Conservation (phyloP, 2,329 filamentous ascomycete species). For the Hirsutella minnesotensis region DNA sequence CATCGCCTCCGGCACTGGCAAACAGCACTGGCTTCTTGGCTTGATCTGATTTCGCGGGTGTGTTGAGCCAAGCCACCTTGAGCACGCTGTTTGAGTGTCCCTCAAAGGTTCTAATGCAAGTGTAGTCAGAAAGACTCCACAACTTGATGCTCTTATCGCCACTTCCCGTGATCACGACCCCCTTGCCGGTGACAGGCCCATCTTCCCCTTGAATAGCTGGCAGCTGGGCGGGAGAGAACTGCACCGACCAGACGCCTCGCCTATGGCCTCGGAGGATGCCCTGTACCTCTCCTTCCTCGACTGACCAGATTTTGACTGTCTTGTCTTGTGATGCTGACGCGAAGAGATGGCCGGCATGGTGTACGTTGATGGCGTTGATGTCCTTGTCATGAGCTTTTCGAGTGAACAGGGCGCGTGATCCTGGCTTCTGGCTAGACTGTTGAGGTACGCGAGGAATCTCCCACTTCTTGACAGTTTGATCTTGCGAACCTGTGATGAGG, state of each 20-base stretch:
- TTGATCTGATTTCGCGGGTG: slow-evolving; percentile 35
- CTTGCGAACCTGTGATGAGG: slow-evolving; percentile 84
- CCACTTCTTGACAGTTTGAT: slow-evolving; percentile 92
- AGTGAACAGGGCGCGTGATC: slow-evolving; percentile 64
- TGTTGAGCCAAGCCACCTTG: slow-evolving; percentile 78
- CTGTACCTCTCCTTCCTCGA: slow-evolving; percentile 77
- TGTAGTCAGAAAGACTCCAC: slow-evolving; percentile 88
- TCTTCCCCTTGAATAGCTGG: slow-evolving; percentile 63
- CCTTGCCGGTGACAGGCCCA: slow-evolving; percentile 62
- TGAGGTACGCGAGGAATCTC: slow-evolving; percentile 53
- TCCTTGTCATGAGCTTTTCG: slow-evolving; percentile 97
- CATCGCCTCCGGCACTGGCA: slow-evolving; percentile 83
- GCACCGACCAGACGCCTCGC: slow-evolving; percentile 90
- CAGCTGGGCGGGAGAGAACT: slow-evolving; percentile 71
- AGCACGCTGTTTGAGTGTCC: slow-evolving; percentile 92
- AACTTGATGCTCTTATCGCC: slow-evolving; percentile 94
- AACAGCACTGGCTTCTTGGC: slow-evolving; percentile 55
- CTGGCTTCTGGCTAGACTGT: slow-evolving; percentile 32
- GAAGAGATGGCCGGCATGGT: slow-evolving; percentile 64
- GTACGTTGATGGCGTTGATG: slow-evolving; percentile 87
- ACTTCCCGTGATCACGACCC: slow-evolving; percentile 77
- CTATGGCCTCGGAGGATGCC: slow-evolving; percentile 88
- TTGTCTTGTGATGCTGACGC: slow-evolving; percentile 95
- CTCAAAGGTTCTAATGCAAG: slow-evolving; percentile 86
- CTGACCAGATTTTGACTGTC: slow-evolving; percentile 93